Evolutionary conservation across 352 stramenopile species (phyloP).

Genomic region (Phytophthora rubi): DNA sequence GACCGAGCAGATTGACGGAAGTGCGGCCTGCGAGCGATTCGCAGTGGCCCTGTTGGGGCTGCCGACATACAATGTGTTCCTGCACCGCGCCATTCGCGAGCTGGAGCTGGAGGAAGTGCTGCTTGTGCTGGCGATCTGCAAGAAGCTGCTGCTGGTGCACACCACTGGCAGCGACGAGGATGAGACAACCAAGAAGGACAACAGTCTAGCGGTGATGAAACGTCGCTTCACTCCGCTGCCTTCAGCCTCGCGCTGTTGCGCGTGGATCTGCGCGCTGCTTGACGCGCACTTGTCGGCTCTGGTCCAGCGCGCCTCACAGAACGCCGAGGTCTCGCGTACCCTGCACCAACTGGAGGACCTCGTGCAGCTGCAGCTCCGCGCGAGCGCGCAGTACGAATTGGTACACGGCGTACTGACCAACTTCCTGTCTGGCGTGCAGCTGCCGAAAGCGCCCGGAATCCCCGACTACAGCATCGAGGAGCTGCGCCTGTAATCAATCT

Average conservation of each 20-base stretch:
- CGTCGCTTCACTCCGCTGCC: slow-evolving; percentile 45
- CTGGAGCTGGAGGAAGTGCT: slow-evolving; percentile 75
- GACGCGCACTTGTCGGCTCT: slow-evolving; percentile 76
- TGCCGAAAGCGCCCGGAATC: slow-evolving; percentile 68
- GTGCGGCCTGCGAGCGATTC: slow-evolving; percentile 55
- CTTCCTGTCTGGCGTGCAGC: slow-evolving; percentile 74
- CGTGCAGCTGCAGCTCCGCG: slow-evolving; percentile 59
- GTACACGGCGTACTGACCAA: slow-evolving; percentile 82
- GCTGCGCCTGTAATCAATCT: slow-evolving; percentile 56
- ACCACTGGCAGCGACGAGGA: slow-evolving; percentile 31
- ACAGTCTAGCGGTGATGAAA: slow-evolving; percentile 25
- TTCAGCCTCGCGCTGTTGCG: slow-evolving; percentile 55
- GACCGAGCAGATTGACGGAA: slow-evolving; percentile 14
- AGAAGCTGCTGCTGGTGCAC: slow-evolving; percentile 67
- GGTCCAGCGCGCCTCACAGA: slow-evolving; percentile 62
- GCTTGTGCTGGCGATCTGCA: slow-evolving; percentile 70
- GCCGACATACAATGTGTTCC: slow-evolving; percentile 77
- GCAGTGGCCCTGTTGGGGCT: slow-evolving; percentile 60
- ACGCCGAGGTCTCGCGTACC: slow-evolving; percentile 43
- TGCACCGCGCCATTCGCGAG: slow-evolving; percentile 77
- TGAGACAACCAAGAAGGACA: slow-evolving; percentile 26
- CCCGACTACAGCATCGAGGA: slow-evolving; percentile 85
- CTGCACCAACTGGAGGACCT: slow-evolving; percentile 63
- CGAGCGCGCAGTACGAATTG: slow-evolving; percentile 66
- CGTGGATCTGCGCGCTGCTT: slow-evolving; percentile 78